Conservation (phyloP, 1,284 basidiomycete species). For the Tilletia caries region DNA sequence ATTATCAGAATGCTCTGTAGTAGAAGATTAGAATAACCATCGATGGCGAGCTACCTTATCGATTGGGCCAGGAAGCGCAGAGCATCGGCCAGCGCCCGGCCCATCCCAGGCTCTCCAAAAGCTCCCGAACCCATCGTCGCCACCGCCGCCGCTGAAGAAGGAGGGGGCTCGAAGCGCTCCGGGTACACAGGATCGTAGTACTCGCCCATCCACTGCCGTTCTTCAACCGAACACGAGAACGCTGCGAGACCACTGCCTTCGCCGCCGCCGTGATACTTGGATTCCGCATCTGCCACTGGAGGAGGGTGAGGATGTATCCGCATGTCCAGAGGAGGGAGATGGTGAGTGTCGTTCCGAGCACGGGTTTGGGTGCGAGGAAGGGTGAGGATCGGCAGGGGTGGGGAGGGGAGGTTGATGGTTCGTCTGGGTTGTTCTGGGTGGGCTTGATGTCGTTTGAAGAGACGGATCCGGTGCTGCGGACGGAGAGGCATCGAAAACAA, state of each 20-base stretch:
- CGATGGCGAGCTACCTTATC: too few species aligned
- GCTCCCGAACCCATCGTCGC: too few species aligned
- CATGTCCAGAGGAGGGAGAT: neutral
- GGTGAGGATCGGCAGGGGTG: neutral
- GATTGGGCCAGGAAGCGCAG: too few species aligned
- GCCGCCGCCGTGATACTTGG: neutral
- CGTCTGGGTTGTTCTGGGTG: neutral
- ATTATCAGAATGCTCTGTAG: too few species aligned
- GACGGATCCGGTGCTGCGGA: neutral
- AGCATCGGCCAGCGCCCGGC: too few species aligned
- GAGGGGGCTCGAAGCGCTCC: neutral
- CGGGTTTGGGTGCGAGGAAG: neutral
- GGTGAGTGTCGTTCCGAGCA: neutral
- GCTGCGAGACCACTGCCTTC: neutral
- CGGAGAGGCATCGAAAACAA: too few species aligned
- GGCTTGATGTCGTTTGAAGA: neutral
- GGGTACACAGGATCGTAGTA: slow-evolving; percentile 11
- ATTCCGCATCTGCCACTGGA: slow-evolving; percentile 1
- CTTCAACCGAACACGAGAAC: neutral
- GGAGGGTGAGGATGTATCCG: neutral
- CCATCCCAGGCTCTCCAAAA: too few species aligned
- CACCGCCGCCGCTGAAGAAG: too few species aligned
- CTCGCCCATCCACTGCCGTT: slow-evolving; percentile 2
- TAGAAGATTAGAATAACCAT: too few species aligned
- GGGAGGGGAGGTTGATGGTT: neutral